These are phyloP conservation scores for Osmanthus fragrans DNA, from an alignment of 257 asterid genomes.

Conservation along the genomic window DNA sequence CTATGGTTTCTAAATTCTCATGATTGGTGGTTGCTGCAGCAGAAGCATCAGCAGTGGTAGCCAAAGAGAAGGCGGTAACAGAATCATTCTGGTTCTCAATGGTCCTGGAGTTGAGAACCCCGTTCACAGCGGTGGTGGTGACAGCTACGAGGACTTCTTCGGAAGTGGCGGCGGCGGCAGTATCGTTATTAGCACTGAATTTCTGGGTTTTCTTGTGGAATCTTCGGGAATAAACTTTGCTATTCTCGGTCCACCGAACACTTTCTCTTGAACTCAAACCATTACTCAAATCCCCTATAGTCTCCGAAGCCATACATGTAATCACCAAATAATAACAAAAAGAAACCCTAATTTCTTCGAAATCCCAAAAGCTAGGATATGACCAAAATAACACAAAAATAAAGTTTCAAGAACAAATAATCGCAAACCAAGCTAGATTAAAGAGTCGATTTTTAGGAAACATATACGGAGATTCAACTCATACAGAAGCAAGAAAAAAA, in stretches of 20 bases:
- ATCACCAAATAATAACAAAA: conserved; percentile 20
- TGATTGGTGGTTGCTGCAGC: conserved; percentile 7
- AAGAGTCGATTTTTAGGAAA: conserved; percentile 15
- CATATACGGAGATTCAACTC: conserved; percentile 27
- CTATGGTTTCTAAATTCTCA: conserved; percentile 7
- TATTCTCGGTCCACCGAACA: conserved; percentile 38
- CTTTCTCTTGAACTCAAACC: conserved; percentile 38
- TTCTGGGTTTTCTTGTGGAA: conserved; percentile 27
- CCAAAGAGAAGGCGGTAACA: conserved; percentile 17
- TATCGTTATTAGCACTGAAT: conserved; percentile 10
- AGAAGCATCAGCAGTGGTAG: conserved; percentile 14
- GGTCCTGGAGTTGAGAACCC: conserved; percentile 22
- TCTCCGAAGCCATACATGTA: conserved; percentile 64
- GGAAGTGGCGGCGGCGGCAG: conserved; percentile 18
- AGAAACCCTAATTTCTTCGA: conserved; percentile 24
- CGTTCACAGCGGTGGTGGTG: conserved; percentile 13
- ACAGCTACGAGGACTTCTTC: conserved; percentile 15
- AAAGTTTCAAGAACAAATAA: not conserved
- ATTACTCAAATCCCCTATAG: conserved; percentile 35
- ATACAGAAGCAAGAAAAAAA: not conserved
- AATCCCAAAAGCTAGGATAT: conserved; percentile 36
- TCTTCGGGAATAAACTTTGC: conserved; percentile 53
- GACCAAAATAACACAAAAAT: conserved; percentile 22
- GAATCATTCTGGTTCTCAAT: conserved; percentile 6
- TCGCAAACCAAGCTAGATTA: conserved; percentile 23